Percentiles rank a stretch among this genome's conserved stretches.
These are phyloP conservation scores for Penicillium sp. DNA, from an alignment of 2,329 filamentous ascomycete genomes.

Conservation along the genomic window DNA sequence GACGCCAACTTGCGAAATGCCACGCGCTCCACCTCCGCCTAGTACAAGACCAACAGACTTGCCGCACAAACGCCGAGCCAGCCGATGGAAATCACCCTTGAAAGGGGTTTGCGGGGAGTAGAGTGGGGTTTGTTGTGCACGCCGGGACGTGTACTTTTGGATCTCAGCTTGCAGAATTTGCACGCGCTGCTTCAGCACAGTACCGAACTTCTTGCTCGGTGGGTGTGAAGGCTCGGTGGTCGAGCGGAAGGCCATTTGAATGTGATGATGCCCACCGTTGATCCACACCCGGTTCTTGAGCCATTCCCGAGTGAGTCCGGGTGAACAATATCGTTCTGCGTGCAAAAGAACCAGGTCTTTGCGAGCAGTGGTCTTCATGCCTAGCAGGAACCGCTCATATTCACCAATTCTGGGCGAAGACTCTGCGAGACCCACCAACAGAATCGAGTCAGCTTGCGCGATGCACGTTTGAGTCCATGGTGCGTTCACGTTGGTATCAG, in stretches of 20 bases:
- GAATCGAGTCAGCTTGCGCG: slow-evolving; percentile 91
- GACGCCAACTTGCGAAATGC: slow-evolving; percentile 88
- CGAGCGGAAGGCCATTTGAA: slow-evolving; percentile 87
- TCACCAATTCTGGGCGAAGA: slow-evolving; percentile 88
- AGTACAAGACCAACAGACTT: slow-evolving; percentile 93
- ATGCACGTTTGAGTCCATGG: slow-evolving; percentile 99
- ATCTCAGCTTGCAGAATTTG: slow-evolving; percentile 96
- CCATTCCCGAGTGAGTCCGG: slow-evolving; percentile 86
- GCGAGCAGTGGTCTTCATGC: slow-evolving; percentile 93
- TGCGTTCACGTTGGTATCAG: slow-evolving; percentile 94
- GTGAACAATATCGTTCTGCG: slow-evolving; percentile 78
- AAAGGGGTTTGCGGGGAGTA: slow-evolving; percentile 90
- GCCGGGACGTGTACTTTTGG: slow-evolving; percentile 94
- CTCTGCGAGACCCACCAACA: slow-evolving; percentile 88
- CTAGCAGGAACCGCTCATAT: slow-evolving; percentile 92
- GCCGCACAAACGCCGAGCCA: slow-evolving; percentile 85
- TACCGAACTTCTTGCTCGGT: slow-evolving; percentile 74
- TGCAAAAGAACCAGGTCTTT: slow-evolving; percentile 92
- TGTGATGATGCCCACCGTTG: slow-evolving; percentile 94
- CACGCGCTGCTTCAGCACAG: slow-evolving; percentile 84
- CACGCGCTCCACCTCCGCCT: slow-evolving; percentile 87
- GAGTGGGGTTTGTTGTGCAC: slow-evolving; percentile 80
- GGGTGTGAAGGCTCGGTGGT: slow-evolving; percentile 74
- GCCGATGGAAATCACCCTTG: slow-evolving; percentile 94
- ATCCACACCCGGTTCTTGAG: slow-evolving; percentile 93